A percentile compares a stretch with the other conserved stretches of the same genome.
Evolutionary conservation across 2,329 filamentous ascomycete genomes (phyloP).

Genomic region (Thelonectria rubi): DNA sequence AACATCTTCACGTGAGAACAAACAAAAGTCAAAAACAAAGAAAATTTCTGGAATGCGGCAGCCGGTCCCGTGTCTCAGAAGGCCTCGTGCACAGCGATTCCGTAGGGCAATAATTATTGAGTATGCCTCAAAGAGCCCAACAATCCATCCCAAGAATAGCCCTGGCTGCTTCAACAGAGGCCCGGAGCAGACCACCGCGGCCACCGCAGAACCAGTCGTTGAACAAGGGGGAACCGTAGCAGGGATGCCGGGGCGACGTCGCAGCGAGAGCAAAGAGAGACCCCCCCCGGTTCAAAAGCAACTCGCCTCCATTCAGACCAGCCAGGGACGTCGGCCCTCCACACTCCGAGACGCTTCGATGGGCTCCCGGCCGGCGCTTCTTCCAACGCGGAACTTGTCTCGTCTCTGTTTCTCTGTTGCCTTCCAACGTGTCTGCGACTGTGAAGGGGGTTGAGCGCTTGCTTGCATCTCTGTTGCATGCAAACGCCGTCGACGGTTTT

Average conservation of each 20-base stretch:
- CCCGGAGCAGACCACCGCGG: slow-evolving; percentile 35
- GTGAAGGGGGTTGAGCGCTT: slow-evolving; percentile 23
- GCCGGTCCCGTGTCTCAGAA: not conserved
- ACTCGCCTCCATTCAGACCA: slow-evolving; percentile 23
- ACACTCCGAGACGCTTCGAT: slow-evolving; percentile 46
- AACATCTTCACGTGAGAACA: too few relatives aligned
- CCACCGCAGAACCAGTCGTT: slow-evolving; percentile 39
- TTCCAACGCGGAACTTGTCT: slow-evolving; percentile 36
- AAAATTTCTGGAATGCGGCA: slow-evolving; percentile 7
- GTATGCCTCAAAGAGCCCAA: not conserved
- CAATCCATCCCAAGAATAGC: not conserved
- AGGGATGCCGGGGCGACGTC: slow-evolving; percentile 18
- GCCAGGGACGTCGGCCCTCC: slow-evolving; percentile 34
- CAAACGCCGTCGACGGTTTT: too few relatives aligned
- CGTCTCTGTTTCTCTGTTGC: slow-evolving; percentile 32
- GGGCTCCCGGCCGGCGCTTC: slow-evolving; percentile 43
- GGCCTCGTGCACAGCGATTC: not conserved
- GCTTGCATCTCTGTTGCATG: not conserved
- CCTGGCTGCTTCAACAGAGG: slow-evolving; percentile 9
- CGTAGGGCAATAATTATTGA: not conserved
- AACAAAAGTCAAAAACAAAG: too few relatives aligned
- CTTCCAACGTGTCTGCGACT: slow-evolving; percentile 31
- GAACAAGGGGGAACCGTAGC: slow-evolving; percentile 2
- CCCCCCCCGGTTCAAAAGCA: slow-evolving; percentile 33
- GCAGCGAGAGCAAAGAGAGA: too few relatives aligned